A percentile compares a stretch with the other conserved stretches of the same genome.
Conservation (phyloP, 306 rosid genomes). For the Fagus sylvatica region DNA sequence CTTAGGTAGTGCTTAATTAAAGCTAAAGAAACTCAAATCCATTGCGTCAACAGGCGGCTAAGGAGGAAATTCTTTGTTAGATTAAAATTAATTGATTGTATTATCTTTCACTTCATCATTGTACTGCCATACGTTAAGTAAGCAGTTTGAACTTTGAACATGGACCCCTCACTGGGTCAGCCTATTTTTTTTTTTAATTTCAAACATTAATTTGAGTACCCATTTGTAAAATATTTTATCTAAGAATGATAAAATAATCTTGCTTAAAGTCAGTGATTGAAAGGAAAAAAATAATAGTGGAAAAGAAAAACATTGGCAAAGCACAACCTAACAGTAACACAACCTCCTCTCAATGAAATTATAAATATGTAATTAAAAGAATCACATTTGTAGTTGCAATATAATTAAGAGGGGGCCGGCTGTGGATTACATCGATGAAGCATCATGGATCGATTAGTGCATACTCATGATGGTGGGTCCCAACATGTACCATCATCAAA, state of each 20-base stretch:
- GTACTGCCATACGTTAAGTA: background rate
- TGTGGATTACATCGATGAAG: constrained; percentile 43
- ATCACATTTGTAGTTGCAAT: constrained; percentile 30
- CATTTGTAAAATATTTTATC: constrained; percentile 34
- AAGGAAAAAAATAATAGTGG: background rate
- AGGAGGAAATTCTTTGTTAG: background rate
- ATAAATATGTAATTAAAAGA: constrained; percentile 14
- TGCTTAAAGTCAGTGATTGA: constrained; percentile 27
- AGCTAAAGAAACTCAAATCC: constrained; percentile 16
- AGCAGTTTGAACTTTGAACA: constrained; percentile 23
- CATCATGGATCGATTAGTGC: constrained; percentile 32
- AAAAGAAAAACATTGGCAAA: background rate
- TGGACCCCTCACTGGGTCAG: constrained; percentile 35
- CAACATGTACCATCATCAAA: constrained; percentile 22
- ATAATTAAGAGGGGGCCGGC: constrained; percentile 30
- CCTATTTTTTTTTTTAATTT: constrained; percentile 19
- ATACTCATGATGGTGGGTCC: constrained; percentile 46
- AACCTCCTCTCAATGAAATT: background rate
- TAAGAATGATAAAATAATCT: constrained; percentile 25
- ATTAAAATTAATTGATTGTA: background rate
- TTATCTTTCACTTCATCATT: background rate
- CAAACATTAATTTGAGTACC: constrained; percentile 15
- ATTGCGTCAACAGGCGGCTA: constrained; percentile 24
- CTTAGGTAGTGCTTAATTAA: constrained; percentile 14
- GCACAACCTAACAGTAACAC: constrained; percentile 26